Percentiles rank a stretch among this genome's conserved stretches.
Conservation (phyloP, 2,329 filamentous ascomycete species). For the Lachnellula arida region DNA sequence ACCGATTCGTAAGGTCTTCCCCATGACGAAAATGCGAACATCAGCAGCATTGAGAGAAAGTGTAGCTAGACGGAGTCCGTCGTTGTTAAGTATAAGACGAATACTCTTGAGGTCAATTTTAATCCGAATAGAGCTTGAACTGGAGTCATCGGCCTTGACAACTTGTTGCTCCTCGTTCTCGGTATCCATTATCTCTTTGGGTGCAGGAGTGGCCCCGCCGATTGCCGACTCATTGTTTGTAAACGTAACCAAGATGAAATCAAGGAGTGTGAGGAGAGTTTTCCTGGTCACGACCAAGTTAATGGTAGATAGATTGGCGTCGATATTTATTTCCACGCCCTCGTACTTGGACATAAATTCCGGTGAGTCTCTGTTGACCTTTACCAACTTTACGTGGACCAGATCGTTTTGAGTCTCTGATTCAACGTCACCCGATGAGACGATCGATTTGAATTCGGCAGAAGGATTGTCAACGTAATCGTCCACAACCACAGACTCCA, state of each 20-base stretch:
- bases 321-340: conserved; percentile 88
- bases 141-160: conserved; percentile 32
- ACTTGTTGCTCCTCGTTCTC: conserved; percentile 34
- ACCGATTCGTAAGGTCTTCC: conserved; percentile 80
- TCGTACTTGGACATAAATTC: conserved; percentile 92
- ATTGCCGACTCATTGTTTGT: conserved; percentile 50
- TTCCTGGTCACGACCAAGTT: conserved; percentile 91
- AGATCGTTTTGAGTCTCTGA: conserved; percentile 78
- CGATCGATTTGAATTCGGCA: conserved; percentile 90
- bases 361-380: conserved; percentile 84
- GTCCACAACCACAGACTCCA: conserved; percentile 83
- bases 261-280: conserved; percentile 84
- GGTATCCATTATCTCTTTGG: conserved; percentile 32
- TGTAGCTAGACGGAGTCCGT: conserved; percentile 90
- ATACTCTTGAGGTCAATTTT: conserved; percentile 93
- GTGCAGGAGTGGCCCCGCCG: conserved; percentile 35
- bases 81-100: conserved; percentile 91
- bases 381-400: conserved; percentile 82
- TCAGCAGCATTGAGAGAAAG: conserved; percentile 89
- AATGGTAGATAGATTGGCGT: conserved; percentile 88
- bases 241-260: conserved; percentile 93
- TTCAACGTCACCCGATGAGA: conserved; percentile 73
- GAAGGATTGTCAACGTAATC: conserved; percentile 90
- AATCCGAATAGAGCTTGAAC: conserved; percentile 65
- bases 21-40: conserved; percentile 81